Evolutionary conservation across 2,329 filamentous ascomycete species (phyloP), one percentile per base, ranked within the genome.

Genomic region (Boeremia exigua): DNA sequence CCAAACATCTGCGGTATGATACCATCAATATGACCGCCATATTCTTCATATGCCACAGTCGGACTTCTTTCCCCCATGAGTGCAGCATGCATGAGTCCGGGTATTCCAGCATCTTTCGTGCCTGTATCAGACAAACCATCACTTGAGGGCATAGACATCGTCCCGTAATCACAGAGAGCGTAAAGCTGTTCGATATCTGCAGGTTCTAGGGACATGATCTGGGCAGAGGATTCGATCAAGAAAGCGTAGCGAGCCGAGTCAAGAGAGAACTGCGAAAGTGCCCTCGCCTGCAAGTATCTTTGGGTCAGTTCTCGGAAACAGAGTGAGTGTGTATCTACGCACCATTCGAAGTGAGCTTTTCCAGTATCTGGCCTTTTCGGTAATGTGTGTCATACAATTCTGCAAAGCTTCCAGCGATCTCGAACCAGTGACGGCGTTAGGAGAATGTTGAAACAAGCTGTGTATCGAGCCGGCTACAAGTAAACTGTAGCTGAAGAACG

Each of bases 131-230:
- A 4, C 3, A 12, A 6, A 6, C 25, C 37, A 3, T 9, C 3
- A 27, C 10, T 39, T 6, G 27, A 46, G 25, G 23, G 15, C 14
- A 37, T 45, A 38, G 38, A 56, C 32, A 56, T 56, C 8, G 52
- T 50, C 9, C 52, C 52, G n/a, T 56, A 56, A 19, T 56, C 52
- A 38, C 52, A 56, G 14, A 56, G 45, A 10, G 38, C 12, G 34
- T 49, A 56, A 14, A 56, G 33, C 45, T 17, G 45, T 46, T 56
- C 52, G 23, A 56, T 32, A 33, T 56, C 52, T 14, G 15, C 17
- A 12, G 45, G 15, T 3, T 46, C 49, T 23, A 53, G 42, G 6
- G 40, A 8, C 32, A 53, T 40, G 28, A 17, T 38, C 27, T 32
- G 40, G 7, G 25, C 6, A n/a, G 4, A 14, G 4, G 37, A 19